These are phyloP conservation scores for Tetracentron sinense DNA, from an alignment of 164 flowering plant species.

Conservation along the genomic window DNA sequence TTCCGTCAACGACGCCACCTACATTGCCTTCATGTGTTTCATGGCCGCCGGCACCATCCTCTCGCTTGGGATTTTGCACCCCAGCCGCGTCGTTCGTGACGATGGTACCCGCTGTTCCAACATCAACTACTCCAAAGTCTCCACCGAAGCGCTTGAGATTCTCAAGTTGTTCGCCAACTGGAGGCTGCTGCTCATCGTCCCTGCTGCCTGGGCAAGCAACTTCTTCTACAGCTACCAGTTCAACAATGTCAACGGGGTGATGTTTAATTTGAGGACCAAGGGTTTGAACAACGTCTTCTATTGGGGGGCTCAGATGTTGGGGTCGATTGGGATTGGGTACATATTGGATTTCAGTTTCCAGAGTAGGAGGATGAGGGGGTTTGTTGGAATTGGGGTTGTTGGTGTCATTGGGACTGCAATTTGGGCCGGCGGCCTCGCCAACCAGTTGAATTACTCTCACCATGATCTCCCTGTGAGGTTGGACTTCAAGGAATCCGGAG, in stretches of 20 bases:
- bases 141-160: conserved; percentile 50
- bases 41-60: conserved; percentile 65
- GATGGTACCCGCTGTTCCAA: conserved; percentile 63
- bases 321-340: conserved; percentile 70
- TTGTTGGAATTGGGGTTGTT: conserved; percentile 59
- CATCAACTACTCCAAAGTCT: conserved; percentile 55
- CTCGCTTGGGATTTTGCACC: conserved; percentile 57
- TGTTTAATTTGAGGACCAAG: conserved; percentile 77
- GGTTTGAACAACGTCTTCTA: conserved; percentile 91
- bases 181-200: conserved; percentile 75
- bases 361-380: conserved; percentile 73
- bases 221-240: conserved; percentile 91
- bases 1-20: conserved; percentile 82
- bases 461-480: conserved; percentile 31
- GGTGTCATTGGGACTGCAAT: conserved; percentile 57
- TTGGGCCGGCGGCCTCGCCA: conserved; percentile 89
- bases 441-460: conserved; percentile 52
- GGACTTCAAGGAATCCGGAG: conserved; percentile 75
- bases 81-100: conserved; percentile 58
- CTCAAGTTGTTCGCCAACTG: conserved; percentile 68
- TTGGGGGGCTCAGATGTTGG: conserved; percentile 97
- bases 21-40: conserved; percentile 82
- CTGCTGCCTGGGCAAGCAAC: conserved; percentile 91
- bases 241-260: conserved; percentile 67
- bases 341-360: conserved; percentile 70